Percentiles rank a stretch among this genome's conserved stretches.
phyloP scores from a whole-genome alignment of 306 rosid genomes.

The Styphnolobium japonicum region DNA sequence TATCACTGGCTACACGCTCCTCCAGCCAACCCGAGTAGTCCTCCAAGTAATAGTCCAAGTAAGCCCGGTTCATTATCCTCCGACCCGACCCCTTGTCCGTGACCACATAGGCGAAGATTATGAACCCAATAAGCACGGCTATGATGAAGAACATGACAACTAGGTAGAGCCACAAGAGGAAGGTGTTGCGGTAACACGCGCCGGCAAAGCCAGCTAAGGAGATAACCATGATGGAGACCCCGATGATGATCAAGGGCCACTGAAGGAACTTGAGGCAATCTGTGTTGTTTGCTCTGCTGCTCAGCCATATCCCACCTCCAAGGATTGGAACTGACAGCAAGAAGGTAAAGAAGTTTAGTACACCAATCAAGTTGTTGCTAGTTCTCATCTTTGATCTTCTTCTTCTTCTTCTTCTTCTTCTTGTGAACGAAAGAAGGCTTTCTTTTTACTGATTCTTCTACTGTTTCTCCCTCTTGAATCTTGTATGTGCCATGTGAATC shows the following conservation, averaged over 20 bases:
- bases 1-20: slow-evolving; percentile 48
- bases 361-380: slow-evolving; percentile 79
- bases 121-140: slow-evolving; percentile 72
- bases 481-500: background rate
- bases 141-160: slow-evolving; percentile 78
- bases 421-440: too few relatives aligned
- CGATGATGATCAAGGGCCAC: slow-evolving; percentile 88
- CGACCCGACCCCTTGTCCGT: slow-evolving; percentile 85
- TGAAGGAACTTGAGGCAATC: slow-evolving; percentile 94
- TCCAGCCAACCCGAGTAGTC: slow-evolving; percentile 87
- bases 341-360: slow-evolving; percentile 78
- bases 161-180: slow-evolving; percentile 64
- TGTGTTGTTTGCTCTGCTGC: slow-evolving; percentile 87
- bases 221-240: slow-evolving; percentile 59
- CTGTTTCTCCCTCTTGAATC: background rate
- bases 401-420: background rate
- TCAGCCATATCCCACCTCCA: slow-evolving; percentile 91
- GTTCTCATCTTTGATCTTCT: slow-evolving; percentile 45
- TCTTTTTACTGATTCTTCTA: background rate
- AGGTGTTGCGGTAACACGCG: slow-evolving; percentile 88
- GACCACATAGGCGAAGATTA: slow-evolving; percentile 79
- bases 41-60: slow-evolving; percentile 50
- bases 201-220: slow-evolving; percentile 86
- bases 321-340: slow-evolving; percentile 83
- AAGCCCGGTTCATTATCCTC: slow-evolving; percentile 21